Evolutionary conservation across 805 yeast species (phyloP), one percentile per base, ranked within the genome.

Genomic region (Candida manassasensis): DNA sequence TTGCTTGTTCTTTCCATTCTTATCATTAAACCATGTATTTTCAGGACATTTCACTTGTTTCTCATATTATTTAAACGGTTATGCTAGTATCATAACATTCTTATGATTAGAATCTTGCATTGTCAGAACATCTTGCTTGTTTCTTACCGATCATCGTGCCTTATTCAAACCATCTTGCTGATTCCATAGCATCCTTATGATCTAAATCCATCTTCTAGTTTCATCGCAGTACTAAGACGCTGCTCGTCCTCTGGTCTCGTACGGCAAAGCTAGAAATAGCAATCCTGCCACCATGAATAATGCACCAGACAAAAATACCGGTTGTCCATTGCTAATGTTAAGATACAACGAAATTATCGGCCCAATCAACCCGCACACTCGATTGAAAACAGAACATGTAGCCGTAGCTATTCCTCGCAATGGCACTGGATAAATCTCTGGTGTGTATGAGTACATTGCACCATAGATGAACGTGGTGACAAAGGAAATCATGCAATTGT

Each of bases 381-480:
- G 40, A 34, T 56, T 56, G 34, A 51, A 48, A 5, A 54, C 49
- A 9, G 38, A 40, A 26, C 41, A 40, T 3, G 43, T 31, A 29
- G 40, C 38, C 8, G 38, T 29, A 12, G 43, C 43, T 8, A 33
- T 41, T 5, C 43, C 43, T 34, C 43, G 18, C 11, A 34, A 16
- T 11, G 38, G 43, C 6, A 38, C 41, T 11, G 43, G 43, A 29
- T 34, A 40, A 4, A 40, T 36, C 21, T 40, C 43, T 8, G 43
- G 41, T 4, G 43, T 40, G 27, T 40, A 40, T 12, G 43, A 19
- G 30, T 40, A 40, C 41, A 38, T 37, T 10, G 38, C 38, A 14
- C 31, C 34, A 45, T 71, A 71, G 36, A 73, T 56, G 49, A 68
- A 71, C 13, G 77, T 70, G 18, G 70, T 29, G 27, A 35, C 70